A percentile compares a stretch with the other conserved stretches of the same genome.
These are phyloP conservation scores for Solanum hybrid DNA, from an alignment of 305 asterid genomes.

Conservation along the genomic window DNA sequence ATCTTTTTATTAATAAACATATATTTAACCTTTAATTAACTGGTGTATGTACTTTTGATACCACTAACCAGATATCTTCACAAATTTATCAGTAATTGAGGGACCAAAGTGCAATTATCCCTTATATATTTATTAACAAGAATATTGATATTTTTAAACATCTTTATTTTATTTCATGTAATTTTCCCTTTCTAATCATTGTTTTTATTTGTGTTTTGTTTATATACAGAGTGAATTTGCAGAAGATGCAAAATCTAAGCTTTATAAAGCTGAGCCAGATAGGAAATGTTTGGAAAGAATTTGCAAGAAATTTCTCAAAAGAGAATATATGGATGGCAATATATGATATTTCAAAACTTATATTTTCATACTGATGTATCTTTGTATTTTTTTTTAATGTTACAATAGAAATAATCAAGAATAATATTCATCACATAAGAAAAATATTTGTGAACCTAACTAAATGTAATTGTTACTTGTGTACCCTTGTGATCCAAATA, in stretches of 20 bases:
- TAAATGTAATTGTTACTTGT: background rate
- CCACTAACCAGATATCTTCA: background rate
- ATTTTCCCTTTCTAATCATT: background rate
- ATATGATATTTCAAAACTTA: background rate
- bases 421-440: background rate
- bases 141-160: background rate
- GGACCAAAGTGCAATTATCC: background rate
- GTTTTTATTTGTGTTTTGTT: background rate
- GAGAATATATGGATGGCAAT: background rate
- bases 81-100: background rate
- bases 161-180: background rate
- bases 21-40: background rate
- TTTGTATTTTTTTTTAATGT: background rate
- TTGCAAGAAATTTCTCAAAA: constrained; percentile 50
- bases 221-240: constrained; percentile 29
- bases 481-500: background rate
- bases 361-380: background rate
- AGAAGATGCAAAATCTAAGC: constrained; percentile 36
- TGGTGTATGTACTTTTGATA: background rate
- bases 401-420: background rate
- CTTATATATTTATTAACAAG: background rate
- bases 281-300: constrained; percentile 40
- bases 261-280: constrained; percentile 39
- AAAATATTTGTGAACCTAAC: background rate
- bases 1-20: background rate